Base-by-base conservation (phyloP, 2,329 filamentous ascomycete genomes). In the Aspergillus sp. region DNA sequence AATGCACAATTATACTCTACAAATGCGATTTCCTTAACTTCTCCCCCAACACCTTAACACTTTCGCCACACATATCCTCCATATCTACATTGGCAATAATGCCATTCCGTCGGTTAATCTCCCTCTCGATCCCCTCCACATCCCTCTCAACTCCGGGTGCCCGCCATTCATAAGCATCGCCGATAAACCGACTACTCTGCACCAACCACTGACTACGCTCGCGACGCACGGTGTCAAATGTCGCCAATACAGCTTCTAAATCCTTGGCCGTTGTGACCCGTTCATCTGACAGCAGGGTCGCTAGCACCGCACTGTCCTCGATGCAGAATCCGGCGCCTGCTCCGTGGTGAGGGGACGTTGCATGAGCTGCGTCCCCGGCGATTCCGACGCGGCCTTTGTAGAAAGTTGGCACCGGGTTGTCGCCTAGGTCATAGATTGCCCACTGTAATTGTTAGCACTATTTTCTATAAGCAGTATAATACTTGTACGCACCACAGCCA, bases 281-380 rank as follows among this genome's bases (percentile, higher is more conserved):
- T 5, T 55, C 48, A 23, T 63, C 57, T 15, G 49, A 49, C 25
- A 67, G 51, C 30, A 67, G 48, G 0, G 50, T 47, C 1, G 60
- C 59, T 25, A 67, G 53, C 3, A 66, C 57, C 7, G 58, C 59
- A 3, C 55, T 60, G 44, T 67, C 64, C 47, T 66, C 64, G 33
- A 64, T 60, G 45, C 62, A 63, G 46, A 66, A 57, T 2, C 65
- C 63, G 1, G 65, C 65, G 5, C 65, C 65, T 3, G 64, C 59
- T 15, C 71, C 71, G 45, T 73, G 70, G 49, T 73, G 70, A 3
- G 71, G 71, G 0, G 61, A 63, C 1, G 69, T 70, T 0, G 70
- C 70, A 50, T 73, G 70, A 4, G 68, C 68, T 2, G 70, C 67
- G 47, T 72, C 69, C 15, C 70, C 70, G 27, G 65, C 53, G 33